These are phyloP conservation scores for Russula foetens DNA, from an alignment of 768 basidiomycete genomes.

Conservation along the genomic window DNA sequence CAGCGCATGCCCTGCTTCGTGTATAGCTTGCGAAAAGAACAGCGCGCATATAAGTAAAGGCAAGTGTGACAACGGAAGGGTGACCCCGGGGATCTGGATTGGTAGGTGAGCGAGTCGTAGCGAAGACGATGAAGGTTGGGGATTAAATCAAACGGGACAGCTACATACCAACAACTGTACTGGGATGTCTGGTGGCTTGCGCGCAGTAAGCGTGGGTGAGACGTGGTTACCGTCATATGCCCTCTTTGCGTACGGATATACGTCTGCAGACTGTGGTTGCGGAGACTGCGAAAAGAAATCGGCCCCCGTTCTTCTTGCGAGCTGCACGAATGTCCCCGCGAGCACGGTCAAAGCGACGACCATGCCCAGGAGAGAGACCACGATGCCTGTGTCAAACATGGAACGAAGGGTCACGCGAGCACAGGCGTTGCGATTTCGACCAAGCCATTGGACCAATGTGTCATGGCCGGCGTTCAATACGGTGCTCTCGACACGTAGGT, in stretches of 20 bases:
- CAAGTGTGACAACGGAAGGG: constrained; percentile 64
- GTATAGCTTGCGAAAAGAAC: constrained; percentile 57
- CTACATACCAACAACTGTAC: constrained; percentile 16
- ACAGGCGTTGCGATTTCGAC: constrained; percentile 11
- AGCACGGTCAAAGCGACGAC: constrained; percentile 13
- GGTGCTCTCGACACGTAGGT: constrained; percentile 17
- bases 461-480: constrained; percentile 14
- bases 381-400: constrained; percentile 27
- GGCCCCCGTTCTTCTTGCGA: neutral
- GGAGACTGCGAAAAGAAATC: too few species aligned
- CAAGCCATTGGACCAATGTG: neutral
- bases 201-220: neutral
- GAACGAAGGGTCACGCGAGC: constrained; percentile 23
- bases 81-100: constrained; percentile 71
- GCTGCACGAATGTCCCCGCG: constrained; percentile 11
- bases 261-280: neutral
- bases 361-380: constrained; percentile 1
- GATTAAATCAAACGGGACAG: neutral
- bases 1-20: constrained; percentile 76
- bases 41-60: constrained; percentile 58
- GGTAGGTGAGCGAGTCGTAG: neutral
- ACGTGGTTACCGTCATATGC: neutral
- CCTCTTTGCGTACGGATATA: neutral
- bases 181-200: constrained; percentile 1
- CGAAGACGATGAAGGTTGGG: too few species aligned